A percentile compares a stretch with the other conserved stretches of the same genome.
Conservation (phyloP, 495 filamentous ascomycete genomes). For the Astrothelium subdiscretum region DNA sequence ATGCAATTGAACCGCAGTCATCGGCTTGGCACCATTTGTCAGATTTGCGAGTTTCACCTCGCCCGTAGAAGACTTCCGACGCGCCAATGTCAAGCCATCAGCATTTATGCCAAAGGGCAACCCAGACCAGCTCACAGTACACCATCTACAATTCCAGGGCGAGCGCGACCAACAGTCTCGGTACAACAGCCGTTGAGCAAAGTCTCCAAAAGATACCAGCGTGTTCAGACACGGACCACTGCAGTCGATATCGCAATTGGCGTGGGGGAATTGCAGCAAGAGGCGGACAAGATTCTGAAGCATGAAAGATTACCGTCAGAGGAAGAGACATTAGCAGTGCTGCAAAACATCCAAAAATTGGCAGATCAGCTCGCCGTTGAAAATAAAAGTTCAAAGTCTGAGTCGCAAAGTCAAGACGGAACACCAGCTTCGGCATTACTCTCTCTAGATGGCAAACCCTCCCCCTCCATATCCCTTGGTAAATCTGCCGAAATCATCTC, state of each 20-base stretch:
- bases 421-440: slow-evolving; percentile 28
- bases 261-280: not conserved
- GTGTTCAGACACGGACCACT: not conserved
- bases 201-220: not conserved
- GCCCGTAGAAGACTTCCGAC: not conserved
- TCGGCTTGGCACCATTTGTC: not conserved
- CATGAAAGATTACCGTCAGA: slow-evolving; percentile 8
- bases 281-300: not conserved
- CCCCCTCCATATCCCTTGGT: slow-evolving; percentile 10
- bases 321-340: slow-evolving; percentile 11
- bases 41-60: not conserved
- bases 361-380: slow-evolving; percentile 7
- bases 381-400: not conserved
- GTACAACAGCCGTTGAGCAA: not conserved
- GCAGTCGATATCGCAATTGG: not conserved
- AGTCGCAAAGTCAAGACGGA: not conserved
- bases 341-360: slow-evolving; percentile 9
- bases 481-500: slow-evolving; percentile 37
- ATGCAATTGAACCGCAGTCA: not conserved
- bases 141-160: not conserved
- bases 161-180: not conserved
- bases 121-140: not conserved
- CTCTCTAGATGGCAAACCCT: slow-evolving; percentile 17
- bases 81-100: not conserved
- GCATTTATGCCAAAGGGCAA: not conserved